phyloP scores from a whole-genome alignment of 2,329 filamentous ascomycete species.

The Monosporascus sp. region DNA sequence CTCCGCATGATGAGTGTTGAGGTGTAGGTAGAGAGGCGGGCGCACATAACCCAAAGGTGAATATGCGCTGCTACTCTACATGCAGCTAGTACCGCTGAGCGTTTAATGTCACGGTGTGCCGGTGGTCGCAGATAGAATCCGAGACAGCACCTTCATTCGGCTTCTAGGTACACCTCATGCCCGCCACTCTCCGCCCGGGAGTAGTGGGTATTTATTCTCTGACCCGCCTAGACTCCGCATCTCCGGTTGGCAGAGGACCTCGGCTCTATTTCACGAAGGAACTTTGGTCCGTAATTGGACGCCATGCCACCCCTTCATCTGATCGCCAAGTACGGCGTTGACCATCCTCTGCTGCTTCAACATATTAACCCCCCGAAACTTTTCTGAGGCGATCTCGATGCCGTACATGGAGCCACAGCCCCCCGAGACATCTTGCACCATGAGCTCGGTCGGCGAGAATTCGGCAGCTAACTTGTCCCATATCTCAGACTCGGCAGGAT shows the following conservation, averaged over 20 bases:
- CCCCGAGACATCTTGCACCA: slow-evolving; percentile 75
- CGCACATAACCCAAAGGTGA: no score
- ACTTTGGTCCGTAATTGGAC: slow-evolving; percentile 71
- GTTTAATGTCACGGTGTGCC: no score
- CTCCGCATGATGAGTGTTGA: no score
- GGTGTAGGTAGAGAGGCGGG: no score
- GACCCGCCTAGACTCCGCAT: no score
- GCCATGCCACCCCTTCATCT: slow-evolving; percentile 79
- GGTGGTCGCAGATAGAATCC: no score
- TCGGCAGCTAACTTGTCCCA: slow-evolving; percentile 48
- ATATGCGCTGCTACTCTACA: no score
- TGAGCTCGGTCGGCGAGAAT: slow-evolving; percentile 45
- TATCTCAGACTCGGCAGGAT: slow-evolving; percentile 53
- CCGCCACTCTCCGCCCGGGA: no score
- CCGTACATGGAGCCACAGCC: slow-evolving; percentile 87
- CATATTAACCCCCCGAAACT: slow-evolving; percentile 65
- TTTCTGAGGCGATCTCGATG: slow-evolving; percentile 68
- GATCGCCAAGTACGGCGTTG: slow-evolving; percentile 66
- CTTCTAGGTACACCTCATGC: no score
- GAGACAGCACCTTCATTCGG: no score
- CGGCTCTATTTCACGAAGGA: slow-evolving; percentile 23
- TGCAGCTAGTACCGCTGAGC: no score
- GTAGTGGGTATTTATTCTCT: no score
- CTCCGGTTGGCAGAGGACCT: background rate
- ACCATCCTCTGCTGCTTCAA: slow-evolving; percentile 82